Percentiles rank a stretch among this genome's conserved stretches.
phyloP scores from a whole-genome alignment of 345 rosid species.

The Melaleuca quinquenervia region DNA sequence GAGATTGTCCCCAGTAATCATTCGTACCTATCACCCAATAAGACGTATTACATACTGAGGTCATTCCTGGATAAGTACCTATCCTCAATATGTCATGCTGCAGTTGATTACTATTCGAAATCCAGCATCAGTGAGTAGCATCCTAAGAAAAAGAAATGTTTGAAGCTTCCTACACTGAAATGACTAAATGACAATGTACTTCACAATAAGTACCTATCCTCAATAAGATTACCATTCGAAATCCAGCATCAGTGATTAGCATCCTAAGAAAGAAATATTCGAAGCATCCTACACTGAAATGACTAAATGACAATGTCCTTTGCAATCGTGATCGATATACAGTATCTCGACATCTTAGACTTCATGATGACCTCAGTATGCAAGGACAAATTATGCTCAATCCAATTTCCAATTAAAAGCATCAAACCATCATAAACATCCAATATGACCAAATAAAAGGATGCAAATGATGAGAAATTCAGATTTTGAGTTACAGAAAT shows the following conservation, averaged over 20 bases:
- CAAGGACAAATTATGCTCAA: background rate
- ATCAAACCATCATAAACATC: background rate
- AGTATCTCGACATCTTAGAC: background rate
- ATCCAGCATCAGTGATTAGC: no score
- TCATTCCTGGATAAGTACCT: background rate
- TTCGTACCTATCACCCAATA: conserved; percentile 54
- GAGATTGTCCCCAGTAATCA: conserved; percentile 97
- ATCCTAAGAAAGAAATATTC: no score
- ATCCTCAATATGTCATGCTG: background rate
- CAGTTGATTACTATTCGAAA: background rate
- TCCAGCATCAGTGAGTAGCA: background rate
- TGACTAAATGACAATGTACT: background rate
- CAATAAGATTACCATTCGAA: no score
- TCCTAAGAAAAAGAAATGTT: background rate
- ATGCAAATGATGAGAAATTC: background rate
- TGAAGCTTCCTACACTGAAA: fast-evolving
- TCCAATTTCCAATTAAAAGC: background rate
- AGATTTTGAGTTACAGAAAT: background rate
- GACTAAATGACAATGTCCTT: background rate
- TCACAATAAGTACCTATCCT: background rate
- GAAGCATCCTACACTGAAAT: fast-evolving
- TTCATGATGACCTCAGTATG: background rate
- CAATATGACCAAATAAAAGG: background rate
- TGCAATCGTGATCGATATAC: background rate
- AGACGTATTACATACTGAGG: background rate